phyloP scores from a whole-genome alignment of 176 grass and related monocot species.

The Cenchrus fungigraminus region DNA sequence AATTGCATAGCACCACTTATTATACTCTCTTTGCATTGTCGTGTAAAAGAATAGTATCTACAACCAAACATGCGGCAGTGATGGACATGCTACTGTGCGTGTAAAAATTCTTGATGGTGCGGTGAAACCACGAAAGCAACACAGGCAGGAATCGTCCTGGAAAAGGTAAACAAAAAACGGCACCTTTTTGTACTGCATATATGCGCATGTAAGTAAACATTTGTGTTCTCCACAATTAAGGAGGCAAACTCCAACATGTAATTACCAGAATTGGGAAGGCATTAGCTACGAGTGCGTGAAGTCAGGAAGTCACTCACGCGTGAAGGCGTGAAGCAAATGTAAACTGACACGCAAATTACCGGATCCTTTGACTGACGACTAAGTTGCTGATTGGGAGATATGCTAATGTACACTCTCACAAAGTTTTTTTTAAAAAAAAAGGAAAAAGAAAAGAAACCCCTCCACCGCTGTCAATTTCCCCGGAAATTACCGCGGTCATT shows the following conservation, averaged over 20 bases:
- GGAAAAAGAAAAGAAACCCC: too few relatives aligned
- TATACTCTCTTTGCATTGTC: neutral
- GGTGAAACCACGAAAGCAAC: conserved; percentile 4
- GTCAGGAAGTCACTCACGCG: neutral
- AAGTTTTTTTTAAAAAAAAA: too few relatives aligned
- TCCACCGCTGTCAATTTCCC: neutral
- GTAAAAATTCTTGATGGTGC: neutral
- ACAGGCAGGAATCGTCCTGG: neutral
- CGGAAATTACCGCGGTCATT: neutral
- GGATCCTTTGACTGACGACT: neutral
- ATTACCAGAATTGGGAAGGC: neutral
- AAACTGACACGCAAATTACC: neutral
- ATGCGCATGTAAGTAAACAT: neutral
- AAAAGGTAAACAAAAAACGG: neutral
- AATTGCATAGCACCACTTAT: too few relatives aligned
- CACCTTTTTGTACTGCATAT: neutral
- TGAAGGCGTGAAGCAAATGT: neutral
- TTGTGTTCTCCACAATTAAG: neutral
- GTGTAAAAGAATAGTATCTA: neutral
- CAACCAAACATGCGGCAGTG: neutral
- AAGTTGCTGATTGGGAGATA: too few relatives aligned
- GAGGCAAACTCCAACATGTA: neutral
- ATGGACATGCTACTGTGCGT: neutral
- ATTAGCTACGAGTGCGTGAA: neutral
- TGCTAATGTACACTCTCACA: too few relatives aligned